Conservation (phyloP, 108 stramenopile genomes). For the Fistulifera pelliculosa region DNA sequence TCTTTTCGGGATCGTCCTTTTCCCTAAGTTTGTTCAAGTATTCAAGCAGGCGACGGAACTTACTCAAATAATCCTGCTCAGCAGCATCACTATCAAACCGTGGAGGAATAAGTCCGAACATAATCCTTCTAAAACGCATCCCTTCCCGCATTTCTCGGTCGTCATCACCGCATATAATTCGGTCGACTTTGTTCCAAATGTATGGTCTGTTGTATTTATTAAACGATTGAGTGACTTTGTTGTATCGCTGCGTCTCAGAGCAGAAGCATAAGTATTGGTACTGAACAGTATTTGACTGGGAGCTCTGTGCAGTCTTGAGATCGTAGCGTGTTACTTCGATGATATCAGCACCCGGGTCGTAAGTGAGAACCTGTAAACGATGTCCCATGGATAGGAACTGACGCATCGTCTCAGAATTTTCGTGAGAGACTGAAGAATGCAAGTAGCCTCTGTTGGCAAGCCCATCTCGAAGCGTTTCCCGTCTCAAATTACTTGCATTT, state of each 20-base stretch:
- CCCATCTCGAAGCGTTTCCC: background rate
- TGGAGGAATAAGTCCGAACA: slow-evolving; percentile 70
- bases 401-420: slow-evolving; percentile 15
- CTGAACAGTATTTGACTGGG: slow-evolving; percentile 31
- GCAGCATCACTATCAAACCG: slow-evolving; percentile 32
- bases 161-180: slow-evolving; percentile 69
- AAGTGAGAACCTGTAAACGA: slow-evolving; percentile 47
- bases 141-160: slow-evolving; percentile 46
- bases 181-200: slow-evolving; percentile 79
- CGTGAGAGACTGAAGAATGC: background rate
- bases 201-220: slow-evolving; percentile 70
- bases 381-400: slow-evolving; percentile 32
- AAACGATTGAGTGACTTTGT: slow-evolving; percentile 63
- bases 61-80: slow-evolving; percentile 59
- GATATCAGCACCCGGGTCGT: slow-evolving; percentile 59
- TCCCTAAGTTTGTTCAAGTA: slow-evolving; percentile 62
- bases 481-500: slow-evolving; percentile 1
- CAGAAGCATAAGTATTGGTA: slow-evolving; percentile 32
- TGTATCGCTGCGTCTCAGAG: slow-evolving; percentile 19
- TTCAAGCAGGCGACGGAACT: slow-evolving; percentile 58
- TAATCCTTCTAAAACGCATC: slow-evolving; percentile 62
- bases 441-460: background rate
- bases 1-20: slow-evolving; percentile 28
- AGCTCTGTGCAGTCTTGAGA: slow-evolving; percentile 50
- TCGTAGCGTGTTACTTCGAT: slow-evolving; percentile 72